Evolutionary conservation across 371 early-diverging fungal species (phyloP), one percentile per base, ranked within the genome.

Genomic region (Mortierella sp.): DNA sequence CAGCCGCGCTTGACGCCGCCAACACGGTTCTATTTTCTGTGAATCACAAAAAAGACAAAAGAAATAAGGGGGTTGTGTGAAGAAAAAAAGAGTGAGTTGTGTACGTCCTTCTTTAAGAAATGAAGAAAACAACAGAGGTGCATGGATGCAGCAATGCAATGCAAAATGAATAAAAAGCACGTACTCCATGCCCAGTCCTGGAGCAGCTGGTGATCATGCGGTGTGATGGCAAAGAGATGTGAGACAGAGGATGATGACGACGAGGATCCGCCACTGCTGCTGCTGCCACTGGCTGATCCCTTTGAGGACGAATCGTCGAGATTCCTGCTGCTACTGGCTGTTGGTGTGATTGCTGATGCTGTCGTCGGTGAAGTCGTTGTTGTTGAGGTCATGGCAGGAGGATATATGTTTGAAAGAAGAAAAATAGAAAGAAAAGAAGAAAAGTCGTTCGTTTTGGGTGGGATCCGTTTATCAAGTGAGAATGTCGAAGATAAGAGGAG

Each of bases 1-100:
- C 86, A 6, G 91, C 92, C n/a, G 91, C 92, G 73, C 88, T 85
- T 11, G 91, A 90, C 31, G 92, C 92, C n/a, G 91, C 92, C 50
- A 90, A 66, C 11, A 90, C 86, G 3, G 92, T 92, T 70, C 91
- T 88, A 69, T 92, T 88, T 2, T 85, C 92, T 91, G 65, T 26
- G 31, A 40, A 70, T 19, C 8, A 72, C 14, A 68, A 52, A 41
- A 65, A 53, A n/a, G 2, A 19, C n/a, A n/a, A n/a, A n/a, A n/a
- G n/a, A n/a, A n/a, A n/a, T n/a, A n/a, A n/a, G n/a, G n/a, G n/a
- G n/a, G n/a, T n/a, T n/a, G n/a, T n/a, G n/a, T n/a, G n/a, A n/a
- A n/a, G n/a, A 34, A 29, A 48, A 1, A 29, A 41, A 26, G 40
- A 19, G 55, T 29, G 45, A 16, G n/a, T 55, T 55, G 29, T 41